Evolutionary conservation across 2,329 filamentous ascomycete species (phyloP).

Genomic region (Trichoderma cornu-damae): DNA sequence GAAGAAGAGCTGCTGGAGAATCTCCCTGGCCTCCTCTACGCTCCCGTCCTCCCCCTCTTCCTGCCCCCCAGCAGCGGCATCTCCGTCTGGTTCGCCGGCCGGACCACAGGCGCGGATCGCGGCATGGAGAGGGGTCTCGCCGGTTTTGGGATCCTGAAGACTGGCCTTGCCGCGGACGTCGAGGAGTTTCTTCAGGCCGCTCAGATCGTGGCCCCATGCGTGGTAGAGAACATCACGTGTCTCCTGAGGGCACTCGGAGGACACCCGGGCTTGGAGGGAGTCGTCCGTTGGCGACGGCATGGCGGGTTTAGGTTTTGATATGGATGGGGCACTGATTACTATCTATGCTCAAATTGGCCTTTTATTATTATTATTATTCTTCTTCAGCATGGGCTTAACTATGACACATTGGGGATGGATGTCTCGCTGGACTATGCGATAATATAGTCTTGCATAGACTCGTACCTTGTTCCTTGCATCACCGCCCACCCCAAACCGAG

Average conservation of each 20-base stretch:
- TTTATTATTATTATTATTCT: no score
- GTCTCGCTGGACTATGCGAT: not conserved
- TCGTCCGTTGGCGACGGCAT: slow-evolving; percentile 40
- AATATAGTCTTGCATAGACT: not conserved
- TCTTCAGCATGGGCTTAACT: no score
- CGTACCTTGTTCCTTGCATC: not conserved
- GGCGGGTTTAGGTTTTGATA: slow-evolving; percentile 6
- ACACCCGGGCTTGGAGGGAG: slow-evolving; percentile 49
- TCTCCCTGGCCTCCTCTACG: slow-evolving; percentile 59
- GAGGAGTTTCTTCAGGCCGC: slow-evolving; percentile 64
- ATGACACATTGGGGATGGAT: no score
- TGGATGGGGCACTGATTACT: slow-evolving; percentile 1
- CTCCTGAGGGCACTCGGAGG: slow-evolving; percentile 46
- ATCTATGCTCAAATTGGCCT: not conserved
- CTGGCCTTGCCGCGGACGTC: slow-evolving; percentile 60
- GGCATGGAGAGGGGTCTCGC: slow-evolving; percentile 82
- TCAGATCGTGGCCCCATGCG: slow-evolving; percentile 57
- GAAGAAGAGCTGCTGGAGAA: slow-evolving; percentile 71
- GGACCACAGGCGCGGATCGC: slow-evolving; percentile 72
- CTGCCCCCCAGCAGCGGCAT: slow-evolving; percentile 19
- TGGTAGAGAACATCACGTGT: slow-evolving; percentile 49
- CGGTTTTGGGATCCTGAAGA: slow-evolving; percentile 77
- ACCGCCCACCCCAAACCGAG: not conserved
- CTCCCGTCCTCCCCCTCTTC: slow-evolving; percentile 36
- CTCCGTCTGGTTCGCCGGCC: slow-evolving; percentile 23